These are phyloP conservation scores for Lachancea lanzarotensis DNA, from an alignment of 805 yeast species.

Conservation along the genomic window DNA sequence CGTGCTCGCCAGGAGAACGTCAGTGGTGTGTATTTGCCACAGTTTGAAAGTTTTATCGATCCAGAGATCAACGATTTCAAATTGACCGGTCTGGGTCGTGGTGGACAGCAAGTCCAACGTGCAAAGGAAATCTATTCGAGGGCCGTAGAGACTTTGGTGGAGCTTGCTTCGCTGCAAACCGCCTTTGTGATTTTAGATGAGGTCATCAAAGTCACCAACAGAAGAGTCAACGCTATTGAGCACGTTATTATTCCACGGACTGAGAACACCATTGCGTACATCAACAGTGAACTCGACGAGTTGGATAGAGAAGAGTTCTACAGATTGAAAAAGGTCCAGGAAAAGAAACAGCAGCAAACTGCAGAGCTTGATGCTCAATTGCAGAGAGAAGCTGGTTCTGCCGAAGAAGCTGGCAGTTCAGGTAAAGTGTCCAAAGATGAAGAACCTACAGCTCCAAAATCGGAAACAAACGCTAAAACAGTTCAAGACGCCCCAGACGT, in stretches of 20 bases:
- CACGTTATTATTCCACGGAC: conserved; percentile 97
- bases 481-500: conserved; percentile 17
- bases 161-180: conserved; percentile 91
- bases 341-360: conserved; percentile 78
- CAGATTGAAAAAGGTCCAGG: conserved; percentile 92
- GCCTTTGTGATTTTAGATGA: conserved; percentile 95
- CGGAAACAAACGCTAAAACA: conserved; percentile 8
- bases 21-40: conserved; percentile 90
- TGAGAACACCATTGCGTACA: conserved; percentile 86
- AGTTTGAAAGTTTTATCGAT: conserved; percentile 79
- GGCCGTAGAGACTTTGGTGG: conserved; percentile 96
- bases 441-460: conserved; percentile 12
- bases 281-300: conserved; percentile 94
- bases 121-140: conserved; percentile 90
- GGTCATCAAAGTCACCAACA: conserved; percentile 93
- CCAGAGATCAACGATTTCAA: conserved; percentile 88
- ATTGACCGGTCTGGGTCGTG: conserved; percentile 94
- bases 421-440: conserved; percentile 16
- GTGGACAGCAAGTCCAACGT: conserved; percentile 96
- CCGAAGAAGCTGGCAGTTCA: conserved; percentile 14
- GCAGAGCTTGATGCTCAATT: conserved; percentile 56
- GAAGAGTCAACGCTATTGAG: conserved; percentile 98
- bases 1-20: conserved; percentile 93
- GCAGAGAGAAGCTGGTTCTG: conserved; percentile 17
- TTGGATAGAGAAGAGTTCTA: conserved; percentile 97